Conservation (phyloP, 2,329 filamentous ascomycete genomes). For the Fusarium sp. region DNA sequence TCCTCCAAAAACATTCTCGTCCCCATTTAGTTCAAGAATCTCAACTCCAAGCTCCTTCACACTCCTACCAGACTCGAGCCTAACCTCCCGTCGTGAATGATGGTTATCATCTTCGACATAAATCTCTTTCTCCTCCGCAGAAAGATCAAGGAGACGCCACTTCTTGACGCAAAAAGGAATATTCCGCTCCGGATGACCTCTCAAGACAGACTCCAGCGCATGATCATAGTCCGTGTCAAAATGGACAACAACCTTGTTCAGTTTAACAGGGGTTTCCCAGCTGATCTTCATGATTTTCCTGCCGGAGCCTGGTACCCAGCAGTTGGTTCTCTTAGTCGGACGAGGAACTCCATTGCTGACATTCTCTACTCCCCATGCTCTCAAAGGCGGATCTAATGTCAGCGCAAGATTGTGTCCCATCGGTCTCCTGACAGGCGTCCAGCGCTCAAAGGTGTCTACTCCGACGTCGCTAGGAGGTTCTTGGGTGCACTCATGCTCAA, state of each 20-base stretch:
- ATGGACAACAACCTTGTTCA: background rate
- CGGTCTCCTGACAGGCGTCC: conserved; percentile 12
- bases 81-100: conserved; percentile 2
- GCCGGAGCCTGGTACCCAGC: background rate
- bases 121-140: background rate
- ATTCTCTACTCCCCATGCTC: conserved; percentile 1
- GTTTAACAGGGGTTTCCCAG: background rate
- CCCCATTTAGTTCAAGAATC: conserved; percentile 7
- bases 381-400: background rate
- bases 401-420: conserved; percentile 18
- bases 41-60: conserved; percentile 9
- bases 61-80: background rate
- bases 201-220: conserved; percentile 12
- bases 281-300: background rate
- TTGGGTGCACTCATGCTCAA: conserved; percentile 19
- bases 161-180: conserved; percentile 27
- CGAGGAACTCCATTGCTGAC: conserved; percentile 4
- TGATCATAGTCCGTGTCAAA: conserved; percentile 29
- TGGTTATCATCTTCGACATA: conserved; percentile 17
- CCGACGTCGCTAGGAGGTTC: conserved; percentile 13
- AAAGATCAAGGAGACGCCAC: conserved; percentile 10
- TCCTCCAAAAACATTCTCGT: conserved; percentile 3
- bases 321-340: conserved; percentile 20
- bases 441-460: conserved; percentile 20
- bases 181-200: conserved; percentile 17